These are phyloP conservation scores for Calocybe gangraenosa DNA, from an alignment of 768 basidiomycete species.

Conservation along the genomic window DNA sequence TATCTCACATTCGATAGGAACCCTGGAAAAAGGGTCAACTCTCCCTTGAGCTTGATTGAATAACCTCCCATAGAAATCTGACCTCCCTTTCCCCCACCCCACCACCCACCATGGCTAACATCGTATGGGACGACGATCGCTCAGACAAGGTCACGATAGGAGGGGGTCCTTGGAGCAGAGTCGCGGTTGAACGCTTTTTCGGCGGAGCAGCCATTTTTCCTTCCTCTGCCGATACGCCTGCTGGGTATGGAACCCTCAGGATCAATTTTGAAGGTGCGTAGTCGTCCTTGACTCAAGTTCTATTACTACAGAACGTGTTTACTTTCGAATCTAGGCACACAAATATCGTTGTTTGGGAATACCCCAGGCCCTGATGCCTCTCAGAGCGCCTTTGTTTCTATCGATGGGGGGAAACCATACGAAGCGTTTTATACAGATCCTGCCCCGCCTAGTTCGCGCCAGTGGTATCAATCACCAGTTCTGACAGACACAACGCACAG, in stretches of 20 bases:
- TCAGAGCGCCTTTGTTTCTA: slow-evolving; percentile 16
- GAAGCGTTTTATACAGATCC: slow-evolving; percentile 12
- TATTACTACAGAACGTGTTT: too few relatives aligned
- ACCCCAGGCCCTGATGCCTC: too few relatives aligned
- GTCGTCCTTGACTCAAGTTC: too few relatives aligned
- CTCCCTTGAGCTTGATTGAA: too few relatives aligned
- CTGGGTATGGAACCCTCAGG: slow-evolving; percentile 5
- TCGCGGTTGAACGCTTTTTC: background rate
- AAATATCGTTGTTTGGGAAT: too few relatives aligned
- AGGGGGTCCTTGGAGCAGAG: background rate
- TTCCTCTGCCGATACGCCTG: slow-evolving; percentile 1
- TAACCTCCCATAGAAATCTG: too few relatives aligned
- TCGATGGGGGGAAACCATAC: slow-evolving; percentile 15
- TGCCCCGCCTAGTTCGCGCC: slow-evolving; percentile 15
- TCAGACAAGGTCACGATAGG: background rate
- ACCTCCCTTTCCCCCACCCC: too few relatives aligned
- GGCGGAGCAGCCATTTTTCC: background rate
- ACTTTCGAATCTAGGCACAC: too few relatives aligned
- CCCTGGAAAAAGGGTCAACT: too few relatives aligned
- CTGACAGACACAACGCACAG: slow-evolving; percentile 18
- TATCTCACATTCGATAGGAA: too few relatives aligned
- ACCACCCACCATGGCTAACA: background rate
- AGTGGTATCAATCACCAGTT: slow-evolving; percentile 22
- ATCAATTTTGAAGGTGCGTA: slow-evolving; percentile 9
- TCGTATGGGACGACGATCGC: background rate